These are phyloP conservation scores for Cystobasidiaceae sp. DNA, from an alignment of 1,284 basidiomycete species.

Conservation along the genomic window DNA sequence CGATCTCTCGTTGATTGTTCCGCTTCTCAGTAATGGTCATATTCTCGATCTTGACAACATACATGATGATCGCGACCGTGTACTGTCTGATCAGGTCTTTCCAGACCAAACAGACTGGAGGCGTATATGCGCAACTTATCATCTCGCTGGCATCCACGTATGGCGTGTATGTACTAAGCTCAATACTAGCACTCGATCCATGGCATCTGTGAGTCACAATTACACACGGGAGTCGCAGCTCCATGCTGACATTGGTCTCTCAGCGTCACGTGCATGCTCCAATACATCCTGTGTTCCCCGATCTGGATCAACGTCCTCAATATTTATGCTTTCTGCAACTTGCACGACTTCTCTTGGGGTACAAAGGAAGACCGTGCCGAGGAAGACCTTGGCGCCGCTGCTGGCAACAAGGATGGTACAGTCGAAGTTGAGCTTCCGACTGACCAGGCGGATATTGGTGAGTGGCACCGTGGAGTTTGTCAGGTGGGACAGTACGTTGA, in stretches of 20 bases:
- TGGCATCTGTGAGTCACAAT: constrained; percentile 57
- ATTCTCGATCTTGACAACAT: constrained; percentile 73
- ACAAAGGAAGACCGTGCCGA: constrained; percentile 47
- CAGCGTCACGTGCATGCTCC: constrained; percentile 72
- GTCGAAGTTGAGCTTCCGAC: constrained; percentile 85
- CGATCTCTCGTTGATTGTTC: neutral
- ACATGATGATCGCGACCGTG: constrained; percentile 67
- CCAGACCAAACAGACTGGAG: constrained; percentile 51
- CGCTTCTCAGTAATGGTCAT: constrained; percentile 63
- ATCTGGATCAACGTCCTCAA: constrained; percentile 78
- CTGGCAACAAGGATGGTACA: constrained; percentile 63
- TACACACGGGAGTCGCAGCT: neutral
- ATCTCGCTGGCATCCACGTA: constrained; percentile 72
- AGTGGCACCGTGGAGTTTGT: too few relatives aligned
- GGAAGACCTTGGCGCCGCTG: constrained; percentile 49
- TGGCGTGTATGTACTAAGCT: constrained; percentile 65
- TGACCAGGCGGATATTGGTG: constrained; percentile 72
- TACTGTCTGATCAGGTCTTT: constrained; percentile 68
- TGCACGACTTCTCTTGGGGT: constrained; percentile 56
- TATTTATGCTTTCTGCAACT: constrained; percentile 60
- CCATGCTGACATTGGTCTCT: constrained; percentile 54
- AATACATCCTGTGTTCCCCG: constrained; percentile 79
- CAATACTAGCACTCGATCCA: constrained; percentile 84
- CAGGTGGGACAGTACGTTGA: too few relatives aligned
- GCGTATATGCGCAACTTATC: constrained; percentile 65